Conservation (phyloP, 1,139 yeast species). For the Geotrichum aggregatum region DNA sequence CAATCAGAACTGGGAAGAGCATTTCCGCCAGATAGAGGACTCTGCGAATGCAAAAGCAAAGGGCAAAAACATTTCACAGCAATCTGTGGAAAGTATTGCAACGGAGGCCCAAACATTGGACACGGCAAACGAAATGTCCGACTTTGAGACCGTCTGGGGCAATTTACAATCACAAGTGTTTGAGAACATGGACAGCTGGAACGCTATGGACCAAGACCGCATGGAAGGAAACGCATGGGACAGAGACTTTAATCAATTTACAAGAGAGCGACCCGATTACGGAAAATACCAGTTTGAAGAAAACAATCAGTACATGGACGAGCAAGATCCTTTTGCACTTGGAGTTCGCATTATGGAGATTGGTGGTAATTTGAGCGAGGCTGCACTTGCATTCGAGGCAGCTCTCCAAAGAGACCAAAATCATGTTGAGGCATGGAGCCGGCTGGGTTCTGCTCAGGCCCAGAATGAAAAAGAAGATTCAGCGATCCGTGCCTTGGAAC, state of each 20-base stretch:
- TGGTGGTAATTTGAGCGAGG: conserved; percentile 91
- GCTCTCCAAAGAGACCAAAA: conserved; percentile 79
- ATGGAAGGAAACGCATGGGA: conserved; percentile 35
- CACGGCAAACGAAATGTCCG: conserved; percentile 35
- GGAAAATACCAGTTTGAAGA: conserved; percentile 78
- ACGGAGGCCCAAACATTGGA: conserved; percentile 24
- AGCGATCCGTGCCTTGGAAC: conserved; percentile 86
- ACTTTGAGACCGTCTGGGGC: conserved; percentile 69
- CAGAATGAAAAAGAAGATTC: conserved; percentile 95
- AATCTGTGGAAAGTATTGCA: conserved; percentile 26
- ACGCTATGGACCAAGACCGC: neutral
- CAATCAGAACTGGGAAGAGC: conserved; percentile 70
- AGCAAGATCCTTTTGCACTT: conserved; percentile 82
- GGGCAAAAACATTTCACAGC: neutral
- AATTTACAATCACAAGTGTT: conserved; percentile 49
- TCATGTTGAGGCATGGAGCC: conserved; percentile 89
- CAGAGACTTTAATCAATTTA: conserved; percentile 67
- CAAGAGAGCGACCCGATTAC: conserved; percentile 66
- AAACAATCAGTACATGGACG: conserved; percentile 63
- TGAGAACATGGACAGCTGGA: conserved; percentile 38
- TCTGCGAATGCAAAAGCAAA: conserved; percentile 33
- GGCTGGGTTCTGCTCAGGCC: conserved; percentile 89
- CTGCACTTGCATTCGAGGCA: conserved; percentile 95
- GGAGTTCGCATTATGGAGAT: conserved; percentile 89
- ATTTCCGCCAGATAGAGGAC: conserved; percentile 71